Base-by-base conservation (phyloP, 2,329 filamentous ascomycete genomes). In the Cordyceps tenuipes region DNA sequence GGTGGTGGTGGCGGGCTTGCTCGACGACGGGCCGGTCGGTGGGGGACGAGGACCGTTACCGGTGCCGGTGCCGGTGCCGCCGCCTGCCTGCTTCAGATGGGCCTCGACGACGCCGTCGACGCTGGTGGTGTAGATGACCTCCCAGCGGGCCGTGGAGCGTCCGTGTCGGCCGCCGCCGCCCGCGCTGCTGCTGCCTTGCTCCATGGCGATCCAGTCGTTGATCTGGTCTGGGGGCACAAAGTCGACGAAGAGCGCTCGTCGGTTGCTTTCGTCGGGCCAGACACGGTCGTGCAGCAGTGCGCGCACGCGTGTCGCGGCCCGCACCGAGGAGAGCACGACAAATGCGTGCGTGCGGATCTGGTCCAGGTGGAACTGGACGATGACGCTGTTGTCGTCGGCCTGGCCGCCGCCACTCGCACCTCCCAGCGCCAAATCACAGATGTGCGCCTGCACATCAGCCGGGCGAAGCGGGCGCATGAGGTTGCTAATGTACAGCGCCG, bases 281-380 rank as follows among this genome's bases (percentile, higher is more conserved):
- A 91, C 82, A 23, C 82, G 82, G 61, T 85, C 83, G 72, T 99
- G 93, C 2, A 97, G 77, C 2, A 82, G 82, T 10, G 84, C 81
- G 53, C 93, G 88, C 9, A 90, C 91, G 23, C 90, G 83, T 0
- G 87, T 85, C 4, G 94, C 94, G 3, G 88, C 86, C 3, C 85
- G 77, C 10, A 85, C 77, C 50, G 79, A 87, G 49, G 78, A 76
- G 70, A 97, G 93, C 26, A 83, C 77, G 43, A 87, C 88, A 68
- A 97, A 89, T 9, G 91, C 91, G 71, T 99, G 94, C 0, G 92
- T 95, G 64, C 89, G 87, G 68, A 97, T 89, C 36, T 81, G 79
- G 70, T 97, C 93, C 44, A 97, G 80, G 69, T 90, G 91, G 68
- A 95, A 91, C 29, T 83, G 77, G 21, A 81, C 73, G 44, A 96